Conservation (phyloP, 768 basidiomycete genomes). For the Boletales sp. region DNA sequence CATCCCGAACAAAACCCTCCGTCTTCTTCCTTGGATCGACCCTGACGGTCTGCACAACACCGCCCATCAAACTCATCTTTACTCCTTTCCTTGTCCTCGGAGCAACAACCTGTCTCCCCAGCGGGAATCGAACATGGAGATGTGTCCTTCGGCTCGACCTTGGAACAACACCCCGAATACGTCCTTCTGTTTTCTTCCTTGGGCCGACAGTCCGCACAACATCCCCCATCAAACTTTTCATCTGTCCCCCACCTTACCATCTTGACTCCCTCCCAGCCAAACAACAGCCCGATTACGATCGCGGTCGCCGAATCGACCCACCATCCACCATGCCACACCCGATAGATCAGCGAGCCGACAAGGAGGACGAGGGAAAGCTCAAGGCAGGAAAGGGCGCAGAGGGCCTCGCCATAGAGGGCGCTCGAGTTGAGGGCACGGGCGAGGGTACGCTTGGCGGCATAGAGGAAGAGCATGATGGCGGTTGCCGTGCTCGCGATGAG, state of each 20-base stretch:
- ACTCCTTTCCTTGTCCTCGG: conserved; percentile 32
- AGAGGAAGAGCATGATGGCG: conserved; percentile 38
- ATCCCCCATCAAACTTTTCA: conserved; percentile 36
- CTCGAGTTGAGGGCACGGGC: conserved; percentile 42
- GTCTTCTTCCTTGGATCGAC: too few relatives aligned
- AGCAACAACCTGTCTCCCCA: too few relatives aligned
- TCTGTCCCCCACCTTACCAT: conserved; percentile 39
- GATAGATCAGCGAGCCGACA: conserved; percentile 37
- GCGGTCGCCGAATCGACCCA: conserved; percentile 46
- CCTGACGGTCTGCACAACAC: conserved; percentile 24
- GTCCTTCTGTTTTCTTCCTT: neutral
- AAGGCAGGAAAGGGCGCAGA: conserved; percentile 42
- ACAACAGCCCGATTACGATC: conserved; percentile 37
- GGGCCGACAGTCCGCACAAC: conserved; percentile 22
- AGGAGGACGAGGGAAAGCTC: conserved; percentile 43
- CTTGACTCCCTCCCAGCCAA: conserved; percentile 42
- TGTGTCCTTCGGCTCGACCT: neutral
- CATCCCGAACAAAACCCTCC: too few relatives aligned
- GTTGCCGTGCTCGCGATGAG: conserved; percentile 42
- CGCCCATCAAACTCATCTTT: conserved; percentile 42
- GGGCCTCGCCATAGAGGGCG: conserved; percentile 41
- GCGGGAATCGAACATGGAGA: too few relatives aligned
- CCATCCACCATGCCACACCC: conserved; percentile 43
- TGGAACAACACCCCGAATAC: neutral
- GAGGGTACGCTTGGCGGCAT: conserved; percentile 45